Conservation (phyloP, 179 eudicot species). For the Sideroxylon spinosum region DNA sequence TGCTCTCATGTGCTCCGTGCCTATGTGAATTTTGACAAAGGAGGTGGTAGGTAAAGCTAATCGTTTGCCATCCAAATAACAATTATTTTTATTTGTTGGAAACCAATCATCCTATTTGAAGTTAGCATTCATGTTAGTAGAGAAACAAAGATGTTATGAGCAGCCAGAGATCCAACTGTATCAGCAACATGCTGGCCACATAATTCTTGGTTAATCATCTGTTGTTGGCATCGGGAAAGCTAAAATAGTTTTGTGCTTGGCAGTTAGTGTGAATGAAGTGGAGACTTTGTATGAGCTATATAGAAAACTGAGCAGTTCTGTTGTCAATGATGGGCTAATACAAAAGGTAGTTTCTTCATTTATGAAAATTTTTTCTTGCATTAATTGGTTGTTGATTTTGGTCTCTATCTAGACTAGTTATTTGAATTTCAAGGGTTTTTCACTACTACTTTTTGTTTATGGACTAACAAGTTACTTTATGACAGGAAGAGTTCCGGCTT, state of each 20-base stretch:
- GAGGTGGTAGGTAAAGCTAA: not conserved
- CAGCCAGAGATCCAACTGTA: not conserved
- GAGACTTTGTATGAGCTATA: slow-evolving; percentile 56
- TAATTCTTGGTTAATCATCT: not conserved
- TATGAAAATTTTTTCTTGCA: not conserved
- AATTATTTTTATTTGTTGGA: not conserved
- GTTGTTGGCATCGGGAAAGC: too few species aligned
- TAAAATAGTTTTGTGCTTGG: slow-evolving; percentile 11
- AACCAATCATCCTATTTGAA: not conserved
- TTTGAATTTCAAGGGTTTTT: not conserved
- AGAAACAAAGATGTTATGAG: not conserved
- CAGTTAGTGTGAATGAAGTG: slow-evolving; percentile 69
- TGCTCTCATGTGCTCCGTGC: too few species aligned
- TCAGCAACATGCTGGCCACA: not conserved
- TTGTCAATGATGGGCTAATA: slow-evolving; percentile 55
- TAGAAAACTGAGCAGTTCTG: slow-evolving; percentile 57
- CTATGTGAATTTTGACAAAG: not conserved
- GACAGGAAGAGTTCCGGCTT: slow-evolving; percentile 64
- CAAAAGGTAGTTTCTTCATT: slow-evolving; percentile 41
- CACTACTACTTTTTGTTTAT: not conserved
- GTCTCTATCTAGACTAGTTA: not conserved
- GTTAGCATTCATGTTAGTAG: not conserved
- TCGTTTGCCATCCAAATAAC: not conserved
- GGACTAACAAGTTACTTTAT: not conserved
- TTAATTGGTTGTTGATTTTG: slow-evolving; percentile 12